Percentiles rank a stretch among this genome's conserved stretches.
These are phyloP conservation scores for Aspergillus novoparasiticus DNA, from an alignment of 2,329 filamentous ascomycete genomes.

Conservation along the genomic window DNA sequence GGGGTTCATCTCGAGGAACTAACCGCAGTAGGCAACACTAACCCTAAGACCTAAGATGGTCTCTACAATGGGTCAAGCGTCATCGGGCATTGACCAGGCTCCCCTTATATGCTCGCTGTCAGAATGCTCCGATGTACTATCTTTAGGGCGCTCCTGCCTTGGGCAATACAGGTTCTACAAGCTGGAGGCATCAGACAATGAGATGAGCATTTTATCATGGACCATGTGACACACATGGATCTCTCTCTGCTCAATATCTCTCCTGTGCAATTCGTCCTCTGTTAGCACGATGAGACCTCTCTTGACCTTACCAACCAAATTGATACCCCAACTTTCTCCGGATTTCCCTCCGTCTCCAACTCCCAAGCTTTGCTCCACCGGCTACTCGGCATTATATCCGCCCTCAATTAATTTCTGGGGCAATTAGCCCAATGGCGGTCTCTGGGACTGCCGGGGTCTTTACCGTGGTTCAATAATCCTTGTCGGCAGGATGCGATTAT, in stretches of 20 bases:
- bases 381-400: slow-evolving; percentile 18
- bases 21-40: background rate
- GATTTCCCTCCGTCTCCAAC: slow-evolving; percentile 4
- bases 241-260: too few species aligned
- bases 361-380: slow-evolving; percentile 14
- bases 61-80: background rate
- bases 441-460: slow-evolving; percentile 9
- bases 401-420: slow-evolving; percentile 2
- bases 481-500: slow-evolving; percentile 4
- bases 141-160: too few species aligned
- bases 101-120: too few species aligned
- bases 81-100: background rate
- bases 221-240: background rate
- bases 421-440: slow-evolving; percentile 13
- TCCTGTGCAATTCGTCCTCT: background rate
- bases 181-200: background rate
- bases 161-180: background rate
- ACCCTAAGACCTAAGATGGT: background rate
- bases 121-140: too few species aligned
- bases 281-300: background rate
- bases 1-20: slow-evolving; percentile 2
- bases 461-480: slow-evolving; percentile 16
- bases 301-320: background rate
- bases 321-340: slow-evolving; percentile 8
- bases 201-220: background rate